Base-by-base conservation (phyloP, 352 stramenopile species). In the Globisporangium okanoganense region DNA sequence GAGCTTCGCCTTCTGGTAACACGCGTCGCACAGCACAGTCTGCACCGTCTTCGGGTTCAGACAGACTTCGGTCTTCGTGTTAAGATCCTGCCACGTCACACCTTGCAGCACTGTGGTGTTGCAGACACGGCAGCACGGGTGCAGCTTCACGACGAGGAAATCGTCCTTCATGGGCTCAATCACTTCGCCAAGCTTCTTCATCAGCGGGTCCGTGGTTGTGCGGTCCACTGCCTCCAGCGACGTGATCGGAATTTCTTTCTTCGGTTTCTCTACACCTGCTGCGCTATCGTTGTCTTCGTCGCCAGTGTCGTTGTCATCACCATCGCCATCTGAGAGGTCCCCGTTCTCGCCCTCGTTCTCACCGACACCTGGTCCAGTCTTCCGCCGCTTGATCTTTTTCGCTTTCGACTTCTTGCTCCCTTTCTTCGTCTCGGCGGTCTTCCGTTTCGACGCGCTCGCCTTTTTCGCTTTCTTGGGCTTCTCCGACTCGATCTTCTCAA, bases 161-260 rank as follows among this genome's bases (percentile, higher is more conserved):
- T 96, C 87, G 57, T 96, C 87, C 69, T 95, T 96, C 87, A 96
- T 96, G 1, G 85, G 87, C 64, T 94, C 80, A 33, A 96, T 92
- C 54, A 94, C 80, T 65, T 94, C 84, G 27, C 85, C 86, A 27
- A 96, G 80, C 62, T 94, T 94, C 41, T 79, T 69, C 87, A 96
- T 95, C 31, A 96, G 62, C 6, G 79, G 79, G 35, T 96, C 87
- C 31, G 78, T 79, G 18, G 93, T 61, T 25, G 76, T 91, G 35
- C 82, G 65, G 58, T 91, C 77, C 12, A 86, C 69, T 2, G 78
- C 72, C 50, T 94, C 82, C 24, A 90, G 58, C 25, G 80, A 94
- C 25, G 72, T 82, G 45, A 80, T 67, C 27, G 67, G 25, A 47
- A 45, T 62, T 61, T 72, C 64, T 71, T 72, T 61, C 61, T 75